A percentile compares a stretch with the other conserved stretches of the same genome.
Conservation (phyloP, 352 stramenopile species). For the Phytophthora agathidicida region DNA sequence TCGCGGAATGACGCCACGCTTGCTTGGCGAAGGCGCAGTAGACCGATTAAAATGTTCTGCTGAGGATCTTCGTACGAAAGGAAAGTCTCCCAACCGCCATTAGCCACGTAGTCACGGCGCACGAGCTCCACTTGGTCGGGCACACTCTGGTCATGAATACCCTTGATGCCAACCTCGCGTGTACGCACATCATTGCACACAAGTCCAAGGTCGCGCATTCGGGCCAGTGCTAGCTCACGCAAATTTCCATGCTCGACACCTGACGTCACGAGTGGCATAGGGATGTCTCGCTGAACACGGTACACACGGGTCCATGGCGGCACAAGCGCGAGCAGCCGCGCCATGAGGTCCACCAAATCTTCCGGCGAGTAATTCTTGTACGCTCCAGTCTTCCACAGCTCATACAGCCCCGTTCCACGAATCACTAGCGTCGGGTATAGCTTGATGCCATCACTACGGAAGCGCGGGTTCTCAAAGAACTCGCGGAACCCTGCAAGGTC, state of each 20-base stretch:
- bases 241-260: slow-evolving; percentile 97
- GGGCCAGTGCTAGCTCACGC: slow-evolving; percentile 91
- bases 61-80: slow-evolving; percentile 96
- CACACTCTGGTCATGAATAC: slow-evolving; percentile 94
- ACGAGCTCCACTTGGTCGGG: slow-evolving; percentile 97
- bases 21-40: slow-evolving; percentile 93
- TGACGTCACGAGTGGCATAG: slow-evolving; percentile 97
- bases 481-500: slow-evolving; percentile 96
- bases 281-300: slow-evolving; percentile 97
- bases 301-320: slow-evolving; percentile 97
- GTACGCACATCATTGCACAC: slow-evolving; percentile 96
- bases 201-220: slow-evolving; percentile 93
- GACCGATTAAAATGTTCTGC: slow-evolving; percentile 97
- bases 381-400: slow-evolving; percentile 96
- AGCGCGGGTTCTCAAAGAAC: slow-evolving; percentile 96
- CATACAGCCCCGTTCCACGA: slow-evolving; percentile 96
- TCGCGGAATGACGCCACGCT: slow-evolving; percentile 81
- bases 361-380: slow-evolving; percentile 91
- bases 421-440: slow-evolving; percentile 98
- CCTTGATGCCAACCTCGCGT: slow-evolving; percentile 96
- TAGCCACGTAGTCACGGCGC: slow-evolving; percentile 95
- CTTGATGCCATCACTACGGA: slow-evolving; percentile 96
- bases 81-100: slow-evolving; percentile 97
- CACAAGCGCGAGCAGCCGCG: slow-evolving; percentile 93
- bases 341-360: slow-evolving; percentile 93